Base-by-base conservation (phyloP, 805 yeast species). In the Sugiyamaella lignohabitans region DNA sequence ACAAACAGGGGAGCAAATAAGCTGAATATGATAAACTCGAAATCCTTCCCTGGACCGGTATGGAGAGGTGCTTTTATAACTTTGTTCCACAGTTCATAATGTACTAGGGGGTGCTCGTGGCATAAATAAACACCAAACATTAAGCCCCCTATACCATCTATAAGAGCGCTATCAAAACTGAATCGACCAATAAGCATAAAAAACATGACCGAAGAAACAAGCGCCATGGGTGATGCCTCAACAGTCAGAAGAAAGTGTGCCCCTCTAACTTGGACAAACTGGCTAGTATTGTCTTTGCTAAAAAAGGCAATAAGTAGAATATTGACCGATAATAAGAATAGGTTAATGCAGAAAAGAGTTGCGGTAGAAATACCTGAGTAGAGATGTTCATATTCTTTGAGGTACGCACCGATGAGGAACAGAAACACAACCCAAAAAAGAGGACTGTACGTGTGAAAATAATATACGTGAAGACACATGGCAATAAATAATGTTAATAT, bases 81-180 rank as follows among this genome's bases (percentile, higher is more conserved):
- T 2, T 21, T 16, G 4, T 30, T 11, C 37, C 36, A 44, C 4
- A 44, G 8, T 2, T 3, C 3, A 4, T 32, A 18, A 17, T 38
- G 22, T 3, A 44, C 20, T 16, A 38, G 4, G 16, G 17, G 18
- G 24, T 44, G 29, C 2, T 44, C 47, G 30, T 44, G 47, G 4
- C 32, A 11, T 5, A 44, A 34, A 30, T 44, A 44, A 10, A 44
- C 47, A 4, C 35, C 17, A 38, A 44, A 44, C 17, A 34, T 44
- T 27, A 38, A 16, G 5, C 20, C 5, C 5, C 40, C 47, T 32
- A 38, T 3, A 23, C 38, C 17, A 21, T 44, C 34, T 14, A 44
- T 23, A 11, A 18, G 5, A 5, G 20, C 3, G 22, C 47, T 44
- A 11, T 38, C 37, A 27, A 44, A 38, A 5, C 23, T 18, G 29